Conservation (phyloP, 1,284 basidiomycete species). For the Grifola frondosa region DNA sequence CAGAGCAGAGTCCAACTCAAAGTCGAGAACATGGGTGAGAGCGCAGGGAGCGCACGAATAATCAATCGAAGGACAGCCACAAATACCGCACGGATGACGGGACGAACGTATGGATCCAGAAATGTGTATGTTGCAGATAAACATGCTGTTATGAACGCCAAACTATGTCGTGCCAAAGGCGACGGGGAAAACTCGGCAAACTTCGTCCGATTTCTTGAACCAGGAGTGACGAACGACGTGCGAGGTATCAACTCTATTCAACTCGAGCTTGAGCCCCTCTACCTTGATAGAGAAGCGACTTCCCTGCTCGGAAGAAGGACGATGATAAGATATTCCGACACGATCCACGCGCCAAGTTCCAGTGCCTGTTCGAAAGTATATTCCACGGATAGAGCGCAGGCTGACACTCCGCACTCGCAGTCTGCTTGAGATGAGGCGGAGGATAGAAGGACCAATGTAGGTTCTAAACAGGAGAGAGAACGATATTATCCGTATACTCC, state of each 20-base stretch:
- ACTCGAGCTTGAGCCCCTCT: conserved; percentile 57
- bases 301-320: conserved; percentile 43
- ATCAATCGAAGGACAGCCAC: conserved; percentile 53
- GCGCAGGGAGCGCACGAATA: conserved; percentile 64
- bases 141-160: conserved; percentile 39
- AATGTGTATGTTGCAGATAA: conserved; percentile 37
- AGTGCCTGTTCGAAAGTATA: conserved; percentile 59
- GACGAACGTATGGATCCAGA: conserved; percentile 60
- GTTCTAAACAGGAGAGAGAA: conserved; percentile 60
- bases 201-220: conserved; percentile 5
- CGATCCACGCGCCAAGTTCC: conserved; percentile 62
- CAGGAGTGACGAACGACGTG: background rate
- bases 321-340: conserved; percentile 56
- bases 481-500: conserved; percentile 47
- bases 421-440: conserved; percentile 56
- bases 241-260: conserved; percentile 25
- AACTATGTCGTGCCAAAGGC: conserved; percentile 49
- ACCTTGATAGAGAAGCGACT: conserved; percentile 59
- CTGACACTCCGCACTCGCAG: conserved; percentile 70
- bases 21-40: conserved; percentile 62
- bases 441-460: conserved; percentile 62
- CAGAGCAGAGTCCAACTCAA: conserved; percentile 58
- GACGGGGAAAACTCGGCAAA: conserved; percentile 37
- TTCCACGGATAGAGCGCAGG: conserved; percentile 70
- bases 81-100: conserved; percentile 54